Percentiles rank a stretch among this genome's conserved stretches.
phyloP scores from a whole-genome alignment of 768 basidiomycete genomes.

The Tulasnella sp. region DNA sequence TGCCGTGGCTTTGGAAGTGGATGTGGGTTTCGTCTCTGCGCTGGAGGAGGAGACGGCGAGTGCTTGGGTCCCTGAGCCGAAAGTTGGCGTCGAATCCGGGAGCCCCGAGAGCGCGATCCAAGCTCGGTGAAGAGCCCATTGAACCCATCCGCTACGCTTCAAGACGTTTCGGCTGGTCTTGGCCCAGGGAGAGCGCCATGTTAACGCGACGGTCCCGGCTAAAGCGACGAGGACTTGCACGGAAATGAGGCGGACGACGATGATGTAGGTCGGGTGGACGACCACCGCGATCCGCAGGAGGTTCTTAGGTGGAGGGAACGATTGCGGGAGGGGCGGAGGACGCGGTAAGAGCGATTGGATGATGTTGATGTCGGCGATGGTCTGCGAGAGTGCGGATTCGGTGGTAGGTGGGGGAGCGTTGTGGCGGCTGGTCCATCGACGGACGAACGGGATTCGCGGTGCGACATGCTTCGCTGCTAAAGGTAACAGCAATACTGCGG shows the following conservation, averaged over 20 bases:
- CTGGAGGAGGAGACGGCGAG: neutral
- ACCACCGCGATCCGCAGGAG: slow-evolving; percentile 44
- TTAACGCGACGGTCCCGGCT: slow-evolving; percentile 44
- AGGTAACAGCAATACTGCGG: neutral
- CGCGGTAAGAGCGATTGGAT: slow-evolving; percentile 49
- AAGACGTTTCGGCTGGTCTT: slow-evolving; percentile 41
- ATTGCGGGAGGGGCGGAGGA: slow-evolving; percentile 13
- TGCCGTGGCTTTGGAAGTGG: slow-evolving; percentile 20
- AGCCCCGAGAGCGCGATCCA: slow-evolving; percentile 44
- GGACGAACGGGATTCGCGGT: neutral
- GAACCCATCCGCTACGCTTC: slow-evolving; percentile 54
- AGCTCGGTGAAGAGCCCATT: slow-evolving; percentile 45
- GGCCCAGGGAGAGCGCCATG: slow-evolving; percentile 60
- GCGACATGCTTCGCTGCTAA: neutral
- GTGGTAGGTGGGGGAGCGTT: slow-evolving; percentile 29
- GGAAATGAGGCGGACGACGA: slow-evolving; percentile 50
- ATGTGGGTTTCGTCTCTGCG: neutral
- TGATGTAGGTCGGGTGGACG: slow-evolving; percentile 53
- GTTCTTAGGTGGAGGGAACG: slow-evolving; percentile 21
- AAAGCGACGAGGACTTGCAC: slow-evolving; percentile 50
- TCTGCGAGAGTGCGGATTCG: slow-evolving; percentile 41
- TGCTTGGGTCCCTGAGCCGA: neutral
- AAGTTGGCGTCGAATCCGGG: slow-evolving; percentile 31
- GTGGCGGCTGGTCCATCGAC: neutral
- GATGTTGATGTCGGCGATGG: slow-evolving; percentile 52